Conservation (phyloP, 176 grass and related monocot genomes). For the Pontederia paniculata region DNA sequence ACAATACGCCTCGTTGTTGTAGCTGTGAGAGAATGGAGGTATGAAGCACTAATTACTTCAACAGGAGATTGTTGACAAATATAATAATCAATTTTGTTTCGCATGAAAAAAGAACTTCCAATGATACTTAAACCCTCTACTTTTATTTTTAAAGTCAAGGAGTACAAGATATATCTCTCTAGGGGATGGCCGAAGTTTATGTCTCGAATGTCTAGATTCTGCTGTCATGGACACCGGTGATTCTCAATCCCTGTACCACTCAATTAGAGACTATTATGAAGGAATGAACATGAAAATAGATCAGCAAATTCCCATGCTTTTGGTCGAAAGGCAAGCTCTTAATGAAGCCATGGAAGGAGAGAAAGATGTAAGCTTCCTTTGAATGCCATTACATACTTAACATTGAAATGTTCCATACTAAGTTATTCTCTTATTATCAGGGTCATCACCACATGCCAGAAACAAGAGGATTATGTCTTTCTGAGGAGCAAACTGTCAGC, state of each 20-base stretch:
- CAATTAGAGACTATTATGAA: slow-evolving; percentile 98
- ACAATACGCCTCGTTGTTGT: slow-evolving; percentile 18
- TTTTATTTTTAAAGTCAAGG: slow-evolving; percentile 49
- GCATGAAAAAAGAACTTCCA: neutral
- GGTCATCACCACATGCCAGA: slow-evolving; percentile 89
- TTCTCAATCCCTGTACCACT: slow-evolving; percentile 83
- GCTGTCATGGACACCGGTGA: slow-evolving; percentile 94
- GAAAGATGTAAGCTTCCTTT: slow-evolving; percentile 46
- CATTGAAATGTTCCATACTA: neutral
- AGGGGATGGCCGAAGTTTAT: slow-evolving; percentile 77
- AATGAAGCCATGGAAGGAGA: slow-evolving; percentile 99
- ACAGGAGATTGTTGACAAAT: neutral
- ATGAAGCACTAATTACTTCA: neutral
- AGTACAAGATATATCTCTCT: slow-evolving; percentile 70
- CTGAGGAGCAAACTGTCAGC: slow-evolving; percentile 92
- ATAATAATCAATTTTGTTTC: neutral
- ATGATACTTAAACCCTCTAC: slow-evolving; percentile 7
- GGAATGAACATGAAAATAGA: slow-evolving; percentile 98
- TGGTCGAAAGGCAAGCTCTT: slow-evolving; percentile 96
- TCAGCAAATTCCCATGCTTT: slow-evolving; percentile 96
- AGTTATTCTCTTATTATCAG: slow-evolving; percentile 25
- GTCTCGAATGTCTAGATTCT: slow-evolving; percentile 88
- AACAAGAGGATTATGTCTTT: slow-evolving; percentile 90
- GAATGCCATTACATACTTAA: neutral
- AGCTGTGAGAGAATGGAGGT: slow-evolving; percentile 24